A percentile compares a stretch with the other conserved stretches of the same genome.
Evolutionary conservation across 495 filamentous ascomycete species (phyloP).

Genomic region (Parathielavia appendiculata): DNA sequence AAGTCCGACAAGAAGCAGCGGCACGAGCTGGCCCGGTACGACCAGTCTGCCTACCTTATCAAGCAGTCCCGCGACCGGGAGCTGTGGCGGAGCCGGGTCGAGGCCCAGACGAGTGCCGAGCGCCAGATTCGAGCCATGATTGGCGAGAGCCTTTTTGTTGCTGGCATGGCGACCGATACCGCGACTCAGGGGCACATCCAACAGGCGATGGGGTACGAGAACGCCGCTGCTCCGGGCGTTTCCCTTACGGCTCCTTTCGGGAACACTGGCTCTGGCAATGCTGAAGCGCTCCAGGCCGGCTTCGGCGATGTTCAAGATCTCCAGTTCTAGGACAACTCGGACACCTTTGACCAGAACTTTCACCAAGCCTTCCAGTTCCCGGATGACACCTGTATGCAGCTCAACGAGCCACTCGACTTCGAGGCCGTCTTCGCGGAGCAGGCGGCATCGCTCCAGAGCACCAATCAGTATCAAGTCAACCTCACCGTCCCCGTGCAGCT

Average conservation of each 20-base stretch:
- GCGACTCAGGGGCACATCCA: neutral
- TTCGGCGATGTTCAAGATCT: constrained; percentile 6
- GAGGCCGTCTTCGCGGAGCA: neutral
- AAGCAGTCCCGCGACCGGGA: constrained; percentile 3
- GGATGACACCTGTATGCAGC: neutral
- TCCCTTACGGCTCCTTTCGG: neutral
- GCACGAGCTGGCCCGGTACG: neutral
- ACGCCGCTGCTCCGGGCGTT: neutral
- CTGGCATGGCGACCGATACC: neutral
- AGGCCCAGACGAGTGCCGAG: neutral
- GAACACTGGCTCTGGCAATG: neutral
- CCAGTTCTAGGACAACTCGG: constrained; percentile 14
- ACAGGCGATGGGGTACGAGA: neutral
- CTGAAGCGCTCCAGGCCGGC: neutral
- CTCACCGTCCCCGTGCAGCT: neutral
- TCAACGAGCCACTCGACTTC: constrained; percentile 2
- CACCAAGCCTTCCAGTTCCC: neutral
- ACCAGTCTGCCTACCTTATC: neutral
- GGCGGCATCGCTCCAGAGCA: neutral
- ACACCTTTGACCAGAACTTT: constrained; percentile 10
- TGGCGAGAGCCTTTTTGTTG: neutral
- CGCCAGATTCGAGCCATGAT: neutral
- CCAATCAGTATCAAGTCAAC: neutral
- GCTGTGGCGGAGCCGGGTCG: constrained; percentile 7
- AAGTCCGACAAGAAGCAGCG: neutral